Evolutionary conservation across 495 filamentous ascomycete genomes (phyloP).

Genomic region (Bacidia rubella): DNA sequence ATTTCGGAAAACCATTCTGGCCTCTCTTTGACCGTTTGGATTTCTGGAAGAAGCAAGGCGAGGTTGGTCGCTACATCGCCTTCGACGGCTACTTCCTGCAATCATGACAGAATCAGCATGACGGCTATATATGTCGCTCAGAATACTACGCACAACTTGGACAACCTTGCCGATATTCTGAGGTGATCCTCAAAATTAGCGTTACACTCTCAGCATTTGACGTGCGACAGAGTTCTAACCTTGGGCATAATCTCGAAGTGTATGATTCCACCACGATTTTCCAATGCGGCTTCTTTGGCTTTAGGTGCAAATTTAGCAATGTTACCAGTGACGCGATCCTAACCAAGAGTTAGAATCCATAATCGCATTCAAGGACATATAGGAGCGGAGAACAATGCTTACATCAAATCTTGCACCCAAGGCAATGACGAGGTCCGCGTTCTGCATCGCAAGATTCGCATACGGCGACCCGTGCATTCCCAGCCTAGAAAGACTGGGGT

Average conservation of each 20-base stretch:
- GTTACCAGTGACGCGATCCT: slow-evolving; percentile 45
- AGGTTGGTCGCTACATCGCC: slow-evolving; percentile 55
- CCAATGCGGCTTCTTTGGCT: slow-evolving; percentile 39
- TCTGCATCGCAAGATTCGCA: slow-evolving; percentile 52
- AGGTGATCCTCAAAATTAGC: not conserved
- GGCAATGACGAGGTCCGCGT: slow-evolving; percentile 49
- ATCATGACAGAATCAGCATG: slow-evolving; percentile 19
- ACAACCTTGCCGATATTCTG: slow-evolving; percentile 45
- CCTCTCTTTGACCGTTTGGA: slow-evolving; percentile 50
- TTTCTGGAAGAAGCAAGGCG: slow-evolving; percentile 52
- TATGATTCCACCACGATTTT: slow-evolving; percentile 45
- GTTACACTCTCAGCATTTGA: not conserved
- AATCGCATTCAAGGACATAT: too few species aligned
- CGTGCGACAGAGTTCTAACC: too few species aligned
- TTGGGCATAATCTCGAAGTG: slow-evolving; percentile 54
- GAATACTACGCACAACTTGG: slow-evolving; percentile 22
- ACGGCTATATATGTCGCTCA: too few species aligned
- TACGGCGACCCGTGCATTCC: slow-evolving; percentile 52
- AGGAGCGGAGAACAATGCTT: too few species aligned
- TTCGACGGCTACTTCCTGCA: slow-evolving; percentile 41
- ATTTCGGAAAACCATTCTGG: slow-evolving; percentile 82
- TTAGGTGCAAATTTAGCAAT: slow-evolving; percentile 43
- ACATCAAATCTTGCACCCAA: slow-evolving; percentile 49
- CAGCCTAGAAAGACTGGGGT: too few species aligned
- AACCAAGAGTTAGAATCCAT: too few species aligned